Base-by-base conservation (phyloP, 2,329 filamentous ascomycete species). In the Didymella pinodella region DNA sequence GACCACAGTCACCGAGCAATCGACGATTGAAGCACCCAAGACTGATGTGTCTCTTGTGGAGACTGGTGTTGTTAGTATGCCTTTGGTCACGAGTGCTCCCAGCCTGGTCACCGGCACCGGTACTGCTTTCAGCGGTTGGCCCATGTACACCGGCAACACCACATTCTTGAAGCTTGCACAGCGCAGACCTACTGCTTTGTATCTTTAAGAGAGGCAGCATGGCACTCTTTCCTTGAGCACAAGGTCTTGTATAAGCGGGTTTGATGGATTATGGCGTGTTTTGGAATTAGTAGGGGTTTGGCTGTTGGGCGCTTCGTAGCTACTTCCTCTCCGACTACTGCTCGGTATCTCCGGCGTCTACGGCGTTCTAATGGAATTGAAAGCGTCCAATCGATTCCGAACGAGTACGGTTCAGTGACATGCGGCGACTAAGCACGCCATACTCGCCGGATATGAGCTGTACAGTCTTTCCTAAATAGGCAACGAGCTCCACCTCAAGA, bases 111-210 rank as follows among this genome's bases (percentile, higher is more conserved):
- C 43, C 10, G 57, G 57, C 14, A 61, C 56, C 5, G 62, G 59
- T 25, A 62, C 56, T 28, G 57, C 43, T 40, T 62, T 56, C n/a
- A 49, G 28, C 25, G 62, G 59, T 16, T 62, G 48, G 41, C 53
- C 56, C 3, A 58, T 53, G 41, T 38, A 45, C 12, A 58, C 62
- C 20, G 62, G 59, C 14, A 65, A 65, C 51, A 54, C 59, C 18
- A 65, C 62, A 12, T 62, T 65, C 36, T 36, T 65, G 31, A 59
- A 32, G 25, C 62, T 65, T 59, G 56, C 57, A 7, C 51, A 57
- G 40, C 57, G 62, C 31, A 53, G 49, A 31, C 62, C 62, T 11
- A 65, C 62, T 20, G 51, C 50, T 18, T 36, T 59, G 22, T 52
- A 52, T 18, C 32, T 59, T 3, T 59, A 16, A 41, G 26, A 3